Percentiles rank a stretch among this genome's conserved stretches.
Evolutionary conservation across 2,329 filamentous ascomycete species (phyloP).

Genomic region (Teratosphaeria zuluensis): DNA sequence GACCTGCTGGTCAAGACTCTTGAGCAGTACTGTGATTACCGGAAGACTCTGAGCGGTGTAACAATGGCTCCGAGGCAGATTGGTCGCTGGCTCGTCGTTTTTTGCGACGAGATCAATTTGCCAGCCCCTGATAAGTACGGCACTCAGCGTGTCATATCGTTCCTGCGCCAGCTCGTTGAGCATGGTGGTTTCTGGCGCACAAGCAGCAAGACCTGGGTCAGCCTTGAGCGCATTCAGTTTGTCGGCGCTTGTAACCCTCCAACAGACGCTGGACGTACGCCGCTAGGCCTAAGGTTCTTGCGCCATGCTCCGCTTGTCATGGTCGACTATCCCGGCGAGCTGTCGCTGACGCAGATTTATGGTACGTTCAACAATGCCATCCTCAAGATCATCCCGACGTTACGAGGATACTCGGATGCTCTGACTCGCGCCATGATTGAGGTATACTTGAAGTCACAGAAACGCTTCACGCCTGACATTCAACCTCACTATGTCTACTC

Average conservation of each 20-base stretch:
- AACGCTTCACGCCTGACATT: constrained; percentile 88
- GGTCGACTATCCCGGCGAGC: constrained; percentile 97
- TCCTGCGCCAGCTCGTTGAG: constrained; percentile 92
- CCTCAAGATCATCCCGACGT: constrained; percentile 87
- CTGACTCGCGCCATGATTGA: constrained; percentile 97
- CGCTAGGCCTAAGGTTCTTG: constrained; percentile 86
- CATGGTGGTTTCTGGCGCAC: constrained; percentile 99
- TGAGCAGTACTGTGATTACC: constrained; percentile 99
- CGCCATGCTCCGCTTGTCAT: constrained; percentile 97
- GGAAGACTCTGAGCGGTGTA: constrained; percentile 93
- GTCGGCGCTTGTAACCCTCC: constrained; percentile 98
- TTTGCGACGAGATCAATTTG: constrained; percentile 99
- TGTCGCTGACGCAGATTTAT: constrained; percentile 93
- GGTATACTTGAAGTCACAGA: constrained; percentile 89
- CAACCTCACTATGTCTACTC: constrained; percentile 99
- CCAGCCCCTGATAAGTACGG: constrained; percentile 96
- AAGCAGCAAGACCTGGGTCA: constrained; percentile 95
- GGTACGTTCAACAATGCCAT: constrained; percentile 95
- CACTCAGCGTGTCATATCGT: constrained; percentile 93
- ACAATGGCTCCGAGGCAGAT: constrained; percentile 94
- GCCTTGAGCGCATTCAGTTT: constrained; percentile 94
- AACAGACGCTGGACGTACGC: constrained; percentile 91
- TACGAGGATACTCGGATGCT: constrained; percentile 90
- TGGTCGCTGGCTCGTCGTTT: constrained; percentile 93
- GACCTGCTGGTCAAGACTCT: constrained; percentile 98